Evolutionary conservation across 2,329 filamentous ascomycete species (phyloP).

Genomic region (Nannizzia gypsea): DNA sequence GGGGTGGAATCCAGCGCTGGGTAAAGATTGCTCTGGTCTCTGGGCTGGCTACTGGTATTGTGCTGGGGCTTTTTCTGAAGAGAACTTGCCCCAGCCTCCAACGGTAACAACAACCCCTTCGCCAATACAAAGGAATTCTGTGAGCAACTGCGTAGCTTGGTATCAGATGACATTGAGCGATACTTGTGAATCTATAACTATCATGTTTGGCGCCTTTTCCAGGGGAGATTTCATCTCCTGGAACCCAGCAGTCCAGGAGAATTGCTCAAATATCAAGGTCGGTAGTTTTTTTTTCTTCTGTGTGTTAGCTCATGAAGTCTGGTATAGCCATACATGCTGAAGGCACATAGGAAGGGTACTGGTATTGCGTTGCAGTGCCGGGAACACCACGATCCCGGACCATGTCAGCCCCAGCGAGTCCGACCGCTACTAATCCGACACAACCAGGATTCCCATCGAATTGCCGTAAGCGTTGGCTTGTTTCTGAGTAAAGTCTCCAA

Average conservation of each 20-base stretch:
- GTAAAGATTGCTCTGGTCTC: background rate
- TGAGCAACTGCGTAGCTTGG: slow-evolving; percentile 13
- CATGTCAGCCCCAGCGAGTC: background rate
- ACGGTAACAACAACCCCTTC: slow-evolving; percentile 3
- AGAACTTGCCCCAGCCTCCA: background rate
- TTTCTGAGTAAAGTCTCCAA: background rate
- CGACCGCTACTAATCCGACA: background rate
- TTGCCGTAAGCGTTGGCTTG: background rate
- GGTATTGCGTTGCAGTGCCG: too few species aligned
- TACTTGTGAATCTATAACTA: slow-evolving; percentile 13
- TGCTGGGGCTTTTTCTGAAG: background rate
- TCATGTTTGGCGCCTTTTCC: slow-evolving; percentile 14
- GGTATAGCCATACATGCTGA: too few species aligned
- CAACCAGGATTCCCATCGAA: background rate
- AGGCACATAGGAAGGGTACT: too few species aligned
- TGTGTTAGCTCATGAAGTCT: too few species aligned
- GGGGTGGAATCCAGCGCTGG: slow-evolving; percentile 5
- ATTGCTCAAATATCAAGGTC: too few species aligned
- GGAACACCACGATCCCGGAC: background rate
- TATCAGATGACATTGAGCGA: slow-evolving; percentile 13
- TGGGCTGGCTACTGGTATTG: background rate
- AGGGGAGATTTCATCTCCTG: background rate
- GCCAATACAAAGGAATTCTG: slow-evolving; percentile 7
- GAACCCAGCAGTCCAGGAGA: too few species aligned
- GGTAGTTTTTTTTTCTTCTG: too few species aligned